Base-by-base conservation (phyloP, 2,329 filamentous ascomycete species). In the Epichloe hybrida region DNA sequence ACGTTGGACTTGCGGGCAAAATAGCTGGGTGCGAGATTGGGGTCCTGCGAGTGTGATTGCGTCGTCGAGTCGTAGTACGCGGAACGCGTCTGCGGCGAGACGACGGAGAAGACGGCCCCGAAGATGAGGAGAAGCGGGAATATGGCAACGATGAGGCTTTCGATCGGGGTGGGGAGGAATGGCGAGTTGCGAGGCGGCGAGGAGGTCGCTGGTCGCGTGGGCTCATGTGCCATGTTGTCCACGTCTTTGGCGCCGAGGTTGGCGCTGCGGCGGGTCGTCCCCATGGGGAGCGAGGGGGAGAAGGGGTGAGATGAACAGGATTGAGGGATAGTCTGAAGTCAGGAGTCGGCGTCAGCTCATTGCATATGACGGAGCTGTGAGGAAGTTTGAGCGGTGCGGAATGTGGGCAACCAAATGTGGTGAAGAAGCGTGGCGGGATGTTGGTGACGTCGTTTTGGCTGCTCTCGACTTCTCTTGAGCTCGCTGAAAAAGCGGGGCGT, bases 1-100 rank as follows among this genome's bases (percentile, higher is more conserved):
- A 96, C 60, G 70, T 98, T 98, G 66, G 81, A 77, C 69, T 98
- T 98, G 59, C 84, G 84, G 45, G 93, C 91, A 66, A 98, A 98
- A 73, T 97, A 98, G 64, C 77, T 84, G 2, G 86, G 86, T 48
- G 84, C 79, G 4, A 73, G 66, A 40, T 66, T 63, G 17, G 65
- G 62, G 64, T 72, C 69, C 66, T 73, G 74, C 4, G 73, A 67
- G 67, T 87, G 84, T 12, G 84, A 77, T 62, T 89, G 85, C 23
- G 75, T 66, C 40, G 69, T 61, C 2, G 73, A 65, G 56, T 81
- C 79, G 72, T 88, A 88, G 3, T 78, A 73, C 2, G 79, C 74
- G 45, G 72, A 70, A 62, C 80, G 82, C 11, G 81, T 81, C 53
- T 80, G 71, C 1, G 89, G 89, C 17, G 88, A 90, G 49, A 97